Conservation (phyloP, 2,329 filamentous ascomycete species). For the Pseudogymnoascus sp. region DNA sequence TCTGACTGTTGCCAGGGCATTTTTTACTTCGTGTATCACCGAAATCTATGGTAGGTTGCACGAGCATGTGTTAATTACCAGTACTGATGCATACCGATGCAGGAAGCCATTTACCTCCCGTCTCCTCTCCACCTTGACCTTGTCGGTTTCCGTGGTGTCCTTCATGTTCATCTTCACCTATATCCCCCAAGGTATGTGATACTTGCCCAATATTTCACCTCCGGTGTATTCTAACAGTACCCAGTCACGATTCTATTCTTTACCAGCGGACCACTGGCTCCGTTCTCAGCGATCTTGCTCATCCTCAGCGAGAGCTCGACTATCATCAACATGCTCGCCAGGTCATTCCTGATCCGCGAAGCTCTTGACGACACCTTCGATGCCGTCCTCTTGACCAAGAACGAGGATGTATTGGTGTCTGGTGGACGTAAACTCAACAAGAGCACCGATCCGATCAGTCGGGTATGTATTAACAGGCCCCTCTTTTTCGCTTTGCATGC, state of each 20-base stretch:
- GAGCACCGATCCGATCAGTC: constrained; percentile 47
- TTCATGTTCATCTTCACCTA: constrained; percentile 88
- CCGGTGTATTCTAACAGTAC: background rate
- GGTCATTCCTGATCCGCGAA: constrained; percentile 72
- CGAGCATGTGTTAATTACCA: background rate
- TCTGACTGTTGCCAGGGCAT: constrained; percentile 41
- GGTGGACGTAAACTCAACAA: constrained; percentile 67
- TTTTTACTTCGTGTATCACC: constrained; percentile 50
- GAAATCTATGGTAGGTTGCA: constrained; percentile 42
- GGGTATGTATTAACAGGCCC: background rate
- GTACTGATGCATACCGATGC: background rate
- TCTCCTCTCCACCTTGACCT: constrained; percentile 54
- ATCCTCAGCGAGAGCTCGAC: constrained; percentile 57
- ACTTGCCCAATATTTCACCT: background rate
- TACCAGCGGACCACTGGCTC: constrained; percentile 67
- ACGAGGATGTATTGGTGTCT: constrained; percentile 55
- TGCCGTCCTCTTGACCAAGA: constrained; percentile 51
- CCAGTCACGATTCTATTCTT: constrained; percentile 35
- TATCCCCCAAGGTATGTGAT: constrained; percentile 54
- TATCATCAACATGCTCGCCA: constrained; percentile 50
- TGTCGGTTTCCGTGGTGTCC: constrained; percentile 65
- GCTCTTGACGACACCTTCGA: constrained; percentile 86
- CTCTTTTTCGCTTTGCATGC: background rate
- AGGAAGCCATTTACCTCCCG: constrained; percentile 45
- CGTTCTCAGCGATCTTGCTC: constrained; percentile 63